Evolutionary conservation across 805 yeast genomes (phyloP).

Genomic region (Candida sphagnicola): DNA sequence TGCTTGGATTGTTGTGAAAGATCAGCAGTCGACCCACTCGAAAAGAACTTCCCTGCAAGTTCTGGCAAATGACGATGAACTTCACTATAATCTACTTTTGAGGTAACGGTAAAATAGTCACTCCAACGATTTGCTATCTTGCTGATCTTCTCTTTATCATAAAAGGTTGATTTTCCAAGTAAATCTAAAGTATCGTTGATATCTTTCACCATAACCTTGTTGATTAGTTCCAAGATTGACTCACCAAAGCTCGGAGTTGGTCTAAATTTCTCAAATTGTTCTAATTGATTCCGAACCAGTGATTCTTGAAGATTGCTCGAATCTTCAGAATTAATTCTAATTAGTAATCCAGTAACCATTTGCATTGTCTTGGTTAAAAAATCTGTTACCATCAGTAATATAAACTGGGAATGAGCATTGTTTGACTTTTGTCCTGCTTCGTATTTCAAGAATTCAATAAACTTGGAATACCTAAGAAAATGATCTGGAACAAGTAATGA

Average conservation of each 20-base stretch:
- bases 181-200: constrained; percentile 1
- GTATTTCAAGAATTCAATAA: constrained; percentile 5
- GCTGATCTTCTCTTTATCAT: constrained; percentile 1
- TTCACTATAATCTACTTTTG: constrained; percentile 23
- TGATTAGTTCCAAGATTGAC: background rate
- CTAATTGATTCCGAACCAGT: constrained; percentile 5
- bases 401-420: constrained; percentile 13
- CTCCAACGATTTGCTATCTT: constrained; percentile 2
- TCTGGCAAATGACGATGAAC: constrained; percentile 28
- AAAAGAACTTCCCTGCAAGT: constrained; percentile 10
- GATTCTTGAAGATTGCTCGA: constrained; percentile 6
- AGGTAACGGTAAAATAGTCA: constrained; percentile 3
- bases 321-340: constrained; percentile 17
- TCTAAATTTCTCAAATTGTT: constrained; percentile 1
- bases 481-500: constrained; percentile 7
- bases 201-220: background rate
- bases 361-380: constrained; percentile 27
- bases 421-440: background rate
- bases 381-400: constrained; percentile 24
- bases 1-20: background rate
- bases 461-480: constrained; percentile 6
- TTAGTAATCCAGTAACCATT: constrained; percentile 27
- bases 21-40: background rate
- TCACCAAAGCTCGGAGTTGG: background rate
- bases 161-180: background rate